Conservation (phyloP, 148 eudicot genomes). For the Nepenthes gracilis region DNA sequence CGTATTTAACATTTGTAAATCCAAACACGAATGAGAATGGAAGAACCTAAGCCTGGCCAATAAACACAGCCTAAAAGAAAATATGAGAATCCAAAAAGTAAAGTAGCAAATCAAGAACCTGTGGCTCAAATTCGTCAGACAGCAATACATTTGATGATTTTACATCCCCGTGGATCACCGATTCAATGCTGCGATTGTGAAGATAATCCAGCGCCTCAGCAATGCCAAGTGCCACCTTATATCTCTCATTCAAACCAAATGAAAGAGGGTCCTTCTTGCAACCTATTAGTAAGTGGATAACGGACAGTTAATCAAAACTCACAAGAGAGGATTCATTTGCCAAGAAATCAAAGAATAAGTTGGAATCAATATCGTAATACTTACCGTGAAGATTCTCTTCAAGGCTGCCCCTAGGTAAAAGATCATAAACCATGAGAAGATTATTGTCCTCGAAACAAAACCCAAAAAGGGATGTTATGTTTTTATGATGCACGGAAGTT, state of each 20-base stretch:
- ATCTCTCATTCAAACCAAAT: conserved; percentile 75
- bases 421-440: conserved; percentile 76
- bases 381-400: conserved; percentile 93
- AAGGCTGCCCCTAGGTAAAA: conserved; percentile 74
- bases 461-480: conserved; percentile 71
- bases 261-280: conserved; percentile 22
- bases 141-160: conserved; percentile 90
- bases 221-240: conserved; percentile 76
- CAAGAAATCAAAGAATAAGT: neutral
- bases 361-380: neutral
- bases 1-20: neutral
- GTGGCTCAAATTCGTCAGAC: conserved; percentile 82
- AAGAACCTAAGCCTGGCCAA: neutral
- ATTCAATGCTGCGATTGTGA: conserved; percentile 32
- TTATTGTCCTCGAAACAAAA: conserved; percentile 69
- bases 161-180: conserved; percentile 88
- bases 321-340: neutral
- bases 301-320: neutral
- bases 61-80: neutral
- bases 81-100: neutral
- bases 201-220: conserved; percentile 84
- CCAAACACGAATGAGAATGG: neutral
- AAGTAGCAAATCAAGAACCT: conserved; percentile 22
- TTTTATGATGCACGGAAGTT: conserved; percentile 61
- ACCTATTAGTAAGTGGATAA: conserved; percentile 22